Base-by-base conservation (phyloP, 768 basidiomycete genomes). In the Bullera alba region DNA sequence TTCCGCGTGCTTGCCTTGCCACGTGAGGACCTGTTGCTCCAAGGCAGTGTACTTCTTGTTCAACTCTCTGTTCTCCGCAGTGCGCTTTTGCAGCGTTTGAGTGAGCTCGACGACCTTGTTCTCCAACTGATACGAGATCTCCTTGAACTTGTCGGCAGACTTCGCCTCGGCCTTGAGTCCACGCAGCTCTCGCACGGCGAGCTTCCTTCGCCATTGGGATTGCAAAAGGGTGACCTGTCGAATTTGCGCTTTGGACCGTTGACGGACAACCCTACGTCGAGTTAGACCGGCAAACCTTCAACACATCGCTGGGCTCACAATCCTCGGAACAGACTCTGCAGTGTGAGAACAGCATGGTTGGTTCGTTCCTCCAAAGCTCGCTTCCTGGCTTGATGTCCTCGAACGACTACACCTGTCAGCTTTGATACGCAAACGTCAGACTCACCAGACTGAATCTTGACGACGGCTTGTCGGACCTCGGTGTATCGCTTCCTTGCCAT, bases 71-170 rank as follows among this genome's bases (percentile, higher is more conserved):
- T 87, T 90, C 76, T 99, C 93, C 51, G 81, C 80, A 2, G 84
- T 91, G 41, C 93, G 83, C 65, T 79, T 84, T 73, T 96, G 95
- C 12, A 99, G 79, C 15, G 76, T 82, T 70, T 99, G 95, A 0
- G 95, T 97, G 55, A 99, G 84, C 70, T 97, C 93, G 51, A 99
- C 89, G 37, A 99, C 95, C 76, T 97, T 99, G 79, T 97, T 99
- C 76, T 99, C 95, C 49, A 99, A 79, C 60, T 82, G 83, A 69
- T 97, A 97, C 0, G 93, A 96, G 59, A 93, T 95, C 71, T 95
- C 87, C 50, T 87, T 96, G 82, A 93, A 96, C 70, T 91, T 95
- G 60, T 87, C 86, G 25, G 92, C 92, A 1, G 95, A 97, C 45
- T 91, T 88, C 5, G 95, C 95, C 73, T 99, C 95, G 6, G 84